Base-by-base conservation (phyloP, 1,284 basidiomycete species). In the Rhizopogon parksii region DNA sequence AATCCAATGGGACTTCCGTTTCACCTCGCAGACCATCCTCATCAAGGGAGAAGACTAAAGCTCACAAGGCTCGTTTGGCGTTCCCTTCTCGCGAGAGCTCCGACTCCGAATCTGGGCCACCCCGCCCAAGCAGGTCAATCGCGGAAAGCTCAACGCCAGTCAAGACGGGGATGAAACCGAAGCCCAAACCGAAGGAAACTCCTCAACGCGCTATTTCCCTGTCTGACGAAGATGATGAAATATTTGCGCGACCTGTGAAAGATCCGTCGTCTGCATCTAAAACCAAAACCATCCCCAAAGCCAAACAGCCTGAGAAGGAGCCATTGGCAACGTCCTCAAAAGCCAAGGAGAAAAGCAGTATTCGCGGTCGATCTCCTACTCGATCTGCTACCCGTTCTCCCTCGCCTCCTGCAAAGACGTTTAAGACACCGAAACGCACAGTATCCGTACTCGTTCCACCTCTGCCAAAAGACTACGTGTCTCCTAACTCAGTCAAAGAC, bases 381-480 rank as follows among this genome's bases (percentile, higher is more conserved):
- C 48, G 34, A 2, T 64, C 56, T 2, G 48, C 53, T 2, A 45
- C 49, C 4, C 47, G 30, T n/a, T 52, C 56, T 4, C n/a, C 54
- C 4, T 37, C 50, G 3, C 40, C n/a, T n/a, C 36, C 53, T 40
- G n/a, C 17, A 4, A 57, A 54, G 43, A 50, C 14, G 0, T 2
- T 40, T 2, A 52, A 36, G 14, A 46, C 39, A 2, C 49, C 39
- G 0, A 67, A 63, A 35, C 60, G 56, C 15, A 53, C 49, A n/a
- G 32, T 67, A 2, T 66, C 63, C 3, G 65, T 68, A 14, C n/a
- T 67, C 1, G 45, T 68, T 11, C 63, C 63, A 8, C 32, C 60
- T 3, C 34, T 67, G 0, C 55, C 65, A 8, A 49, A 54, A 35
- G 60, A 66, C 1, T 65, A 67, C 17, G 59, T 68, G 25, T 58